A percentile compares a stretch with the other conserved stretches of the same genome.
phyloP scores from a whole-genome alignment of 179 eudicot genomes.

The Silene noctiflora region DNA sequence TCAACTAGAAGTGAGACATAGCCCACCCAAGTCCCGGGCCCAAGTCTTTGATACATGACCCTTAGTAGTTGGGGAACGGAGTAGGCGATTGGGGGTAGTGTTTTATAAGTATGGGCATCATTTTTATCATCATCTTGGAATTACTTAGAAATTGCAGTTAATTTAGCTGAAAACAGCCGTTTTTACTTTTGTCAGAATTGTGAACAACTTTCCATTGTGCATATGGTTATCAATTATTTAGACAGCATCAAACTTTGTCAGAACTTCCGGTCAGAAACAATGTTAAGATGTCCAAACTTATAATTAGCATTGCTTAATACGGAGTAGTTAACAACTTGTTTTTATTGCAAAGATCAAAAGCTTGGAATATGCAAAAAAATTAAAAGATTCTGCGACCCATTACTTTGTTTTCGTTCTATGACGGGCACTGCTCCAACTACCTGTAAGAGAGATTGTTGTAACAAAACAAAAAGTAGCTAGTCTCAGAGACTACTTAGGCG shows the following conservation, averaged over 20 bases:
- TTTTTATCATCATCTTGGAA: background rate
- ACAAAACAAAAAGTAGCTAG: constrained; percentile 35
- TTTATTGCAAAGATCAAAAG: background rate
- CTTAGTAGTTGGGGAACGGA: no score
- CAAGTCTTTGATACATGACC: background rate
- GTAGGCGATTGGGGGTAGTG: background rate
- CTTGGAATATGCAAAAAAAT: background rate
- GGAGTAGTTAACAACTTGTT: background rate
- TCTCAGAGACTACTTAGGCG: constrained; percentile 43
- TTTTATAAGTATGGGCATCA: background rate
- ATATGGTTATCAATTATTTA: background rate
- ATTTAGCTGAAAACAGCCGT: background rate
- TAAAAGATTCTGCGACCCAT: background rate
- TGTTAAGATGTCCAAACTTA: background rate
- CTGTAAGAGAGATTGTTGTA: background rate
- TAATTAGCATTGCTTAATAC: background rate
- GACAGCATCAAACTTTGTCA: background rate
- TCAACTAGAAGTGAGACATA: background rate
- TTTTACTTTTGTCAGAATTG: background rate
- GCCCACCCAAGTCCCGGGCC: background rate
- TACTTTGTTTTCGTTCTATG: background rate
- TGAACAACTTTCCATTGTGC: background rate
- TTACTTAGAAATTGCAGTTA: background rate
- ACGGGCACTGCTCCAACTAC: background rate
- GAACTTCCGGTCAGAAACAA: background rate